Percentiles rank a stretch among this genome's conserved stretches.
Conservation (phyloP, 306 rosid genomes). For the Macrotyloma uniflorum region DNA sequence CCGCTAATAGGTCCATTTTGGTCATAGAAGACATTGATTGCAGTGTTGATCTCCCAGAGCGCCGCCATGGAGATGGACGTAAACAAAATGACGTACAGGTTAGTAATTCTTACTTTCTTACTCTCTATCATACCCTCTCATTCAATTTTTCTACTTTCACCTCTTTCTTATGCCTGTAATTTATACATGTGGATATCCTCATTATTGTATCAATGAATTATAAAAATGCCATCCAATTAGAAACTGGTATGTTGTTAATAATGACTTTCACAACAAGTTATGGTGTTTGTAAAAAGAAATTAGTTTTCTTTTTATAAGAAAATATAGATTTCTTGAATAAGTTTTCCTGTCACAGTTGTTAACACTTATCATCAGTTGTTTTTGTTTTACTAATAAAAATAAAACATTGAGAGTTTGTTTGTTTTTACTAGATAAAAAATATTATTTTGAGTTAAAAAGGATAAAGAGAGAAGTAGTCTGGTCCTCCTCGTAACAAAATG, state of each 20-base stretch:
- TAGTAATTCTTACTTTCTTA: neutral
- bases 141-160: too few species aligned
- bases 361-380: neutral
- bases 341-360: too few species aligned
- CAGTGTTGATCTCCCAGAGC: constrained; percentile 70
- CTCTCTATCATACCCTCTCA: neutral
- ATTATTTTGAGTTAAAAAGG: neutral
- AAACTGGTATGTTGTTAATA: too few species aligned
- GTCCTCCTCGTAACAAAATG: neutral
- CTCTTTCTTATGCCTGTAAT: neutral
- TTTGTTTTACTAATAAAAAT: too few species aligned
- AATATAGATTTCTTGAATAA: too few species aligned
- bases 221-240: too few species aligned
- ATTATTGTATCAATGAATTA: too few species aligned
- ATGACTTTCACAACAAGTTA: too few species aligned
- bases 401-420: too few species aligned
- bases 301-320: too few species aligned
- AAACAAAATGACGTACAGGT: constrained; percentile 60
- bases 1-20: constrained; percentile 75
- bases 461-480: neutral
- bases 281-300: too few species aligned
- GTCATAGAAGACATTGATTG: constrained; percentile 96
- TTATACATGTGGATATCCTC: neutral
- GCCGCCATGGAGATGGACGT: constrained; percentile 49
- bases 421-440: too few species aligned